Percentiles rank a stretch among this genome's conserved stretches.
Conservation (phyloP, 2,329 filamentous ascomycete species). For the Penicillium sclerotiorum region DNA sequence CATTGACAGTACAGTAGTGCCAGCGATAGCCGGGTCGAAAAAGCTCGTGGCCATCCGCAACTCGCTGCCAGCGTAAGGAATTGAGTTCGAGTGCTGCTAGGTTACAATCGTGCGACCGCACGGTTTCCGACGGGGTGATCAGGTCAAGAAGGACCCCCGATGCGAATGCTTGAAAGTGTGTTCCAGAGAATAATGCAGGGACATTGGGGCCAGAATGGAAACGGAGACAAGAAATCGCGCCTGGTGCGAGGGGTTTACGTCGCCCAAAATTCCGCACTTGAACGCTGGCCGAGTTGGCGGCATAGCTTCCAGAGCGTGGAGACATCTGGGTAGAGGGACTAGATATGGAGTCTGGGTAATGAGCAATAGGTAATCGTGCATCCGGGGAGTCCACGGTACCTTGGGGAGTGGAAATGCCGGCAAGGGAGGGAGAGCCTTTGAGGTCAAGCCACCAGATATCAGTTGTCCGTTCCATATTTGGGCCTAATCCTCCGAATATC, state of each 20-base stretch:
- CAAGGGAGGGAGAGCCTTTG: conserved; percentile 81
- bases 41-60: conserved; percentile 91
- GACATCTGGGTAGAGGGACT: conserved; percentile 38
- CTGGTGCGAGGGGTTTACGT: conserved; percentile 67
- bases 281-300: conserved; percentile 69
- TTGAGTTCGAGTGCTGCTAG: conserved; percentile 86
- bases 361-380: conserved; percentile 37
- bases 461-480: conserved; percentile 95
- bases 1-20: conserved; percentile 97
- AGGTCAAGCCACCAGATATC: conserved; percentile 98
- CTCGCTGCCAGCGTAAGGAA: conserved; percentile 87
- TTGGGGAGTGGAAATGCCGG: conserved; percentile 65
- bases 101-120: conserved; percentile 83
- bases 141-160: conserved; percentile 93
- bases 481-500: conserved; percentile 93
- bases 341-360: conserved; percentile 40
- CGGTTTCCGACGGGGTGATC: conserved; percentile 86
- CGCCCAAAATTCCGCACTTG: conserved; percentile 58
- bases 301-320: conserved; percentile 59
- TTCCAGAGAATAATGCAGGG: conserved; percentile 85
- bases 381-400: conserved; percentile 51
- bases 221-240: conserved; percentile 83
- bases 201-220: conserved; percentile 86
- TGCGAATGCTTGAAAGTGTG: conserved; percentile 93
- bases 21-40: conserved; percentile 91